Base-by-base conservation (phyloP, 805 yeast genomes). In the Ogataea trehalophila region DNA sequence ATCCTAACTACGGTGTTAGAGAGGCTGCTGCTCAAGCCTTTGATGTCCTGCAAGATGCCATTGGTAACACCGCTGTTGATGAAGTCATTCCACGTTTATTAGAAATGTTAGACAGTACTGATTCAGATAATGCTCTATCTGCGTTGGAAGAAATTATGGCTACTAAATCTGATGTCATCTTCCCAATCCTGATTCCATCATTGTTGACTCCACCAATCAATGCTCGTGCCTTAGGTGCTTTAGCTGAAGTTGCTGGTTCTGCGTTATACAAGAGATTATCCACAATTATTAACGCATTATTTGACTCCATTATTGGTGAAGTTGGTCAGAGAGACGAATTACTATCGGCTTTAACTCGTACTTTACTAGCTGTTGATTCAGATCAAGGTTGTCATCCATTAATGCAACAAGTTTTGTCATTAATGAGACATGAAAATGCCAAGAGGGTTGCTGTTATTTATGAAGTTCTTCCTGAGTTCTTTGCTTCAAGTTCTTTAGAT, bases 71-170 rank as follows among this genome's bases (percentile, higher is more conserved):
- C 40, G 97, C 95, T 6, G 83, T 90, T 54, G 97, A 92, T 63
- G 91, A 87, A 58, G 77, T 94, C 53, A 73, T 94, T 56, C 99
- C 99, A 20, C 80, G 83, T 58, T 75, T 94, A 64, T 75, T 94
- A 62, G 75, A 74, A 47, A 75, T 83, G 77, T 73, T 92, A 56
- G 83, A 85, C 2, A 48, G 50, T 39, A 46, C 52, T 22, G 64
- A 57, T 29, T 80, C 91, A 0, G 87, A 81, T 42, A 76, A 79
- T 60, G 97, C 99, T 0, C 76, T 94, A 54, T 74, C 83, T 45
- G 99, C 98, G 7, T 75, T 94, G 54, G 83, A 85, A 68, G 97
- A 91, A 61, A 85, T 94, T 57, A 87, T 92, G 95, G 79, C 94
- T 11, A 83, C 90, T 2, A 88, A 87, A 60, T 77, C 97, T 6